These are phyloP conservation scores for Jamesozyma jinghongensis DNA, from an alignment of 805 yeast species.

Conservation along the genomic window DNA sequence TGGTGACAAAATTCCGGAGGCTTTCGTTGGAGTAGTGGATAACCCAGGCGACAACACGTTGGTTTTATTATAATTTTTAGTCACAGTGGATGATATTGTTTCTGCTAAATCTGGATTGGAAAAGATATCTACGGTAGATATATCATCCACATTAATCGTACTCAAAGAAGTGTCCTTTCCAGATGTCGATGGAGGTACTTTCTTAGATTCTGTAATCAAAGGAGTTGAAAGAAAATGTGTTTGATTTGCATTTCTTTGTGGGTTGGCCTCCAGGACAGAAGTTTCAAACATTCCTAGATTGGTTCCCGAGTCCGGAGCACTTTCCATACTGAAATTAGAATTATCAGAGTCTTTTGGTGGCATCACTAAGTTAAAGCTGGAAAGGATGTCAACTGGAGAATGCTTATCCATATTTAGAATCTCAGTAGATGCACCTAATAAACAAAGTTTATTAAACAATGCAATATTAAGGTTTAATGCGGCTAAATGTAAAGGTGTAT, in stretches of 20 bases:
- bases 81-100: conserved; percentile 2
- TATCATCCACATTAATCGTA: conserved; percentile 5
- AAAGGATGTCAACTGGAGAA: conserved; percentile 24
- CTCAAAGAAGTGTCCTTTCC: conserved; percentile 1
- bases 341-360: not conserved
- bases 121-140: conserved; percentile 4
- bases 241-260: not conserved
- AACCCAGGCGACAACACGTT: not conserved
- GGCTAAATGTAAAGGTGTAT: conserved; percentile 79
- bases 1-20: not conserved
- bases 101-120: conserved; percentile 1
- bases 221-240: not conserved
- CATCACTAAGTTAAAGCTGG: conserved; percentile 8
- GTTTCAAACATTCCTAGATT: not conserved
- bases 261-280: not conserved
- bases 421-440: conserved; percentile 28
- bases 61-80: conserved; percentile 3
- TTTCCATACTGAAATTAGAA: not conserved
- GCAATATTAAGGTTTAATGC: conserved; percentile 30
- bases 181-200: not conserved
- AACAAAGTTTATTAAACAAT: conserved; percentile 24
- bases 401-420: conserved; percentile 23
- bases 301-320: not conserved
- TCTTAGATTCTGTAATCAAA: not conserved
- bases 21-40: conserved; percentile 1